Evolutionary conservation across 768 basidiomycete genomes (phyloP).

Genomic region (Butyriboletus loyo): DNA sequence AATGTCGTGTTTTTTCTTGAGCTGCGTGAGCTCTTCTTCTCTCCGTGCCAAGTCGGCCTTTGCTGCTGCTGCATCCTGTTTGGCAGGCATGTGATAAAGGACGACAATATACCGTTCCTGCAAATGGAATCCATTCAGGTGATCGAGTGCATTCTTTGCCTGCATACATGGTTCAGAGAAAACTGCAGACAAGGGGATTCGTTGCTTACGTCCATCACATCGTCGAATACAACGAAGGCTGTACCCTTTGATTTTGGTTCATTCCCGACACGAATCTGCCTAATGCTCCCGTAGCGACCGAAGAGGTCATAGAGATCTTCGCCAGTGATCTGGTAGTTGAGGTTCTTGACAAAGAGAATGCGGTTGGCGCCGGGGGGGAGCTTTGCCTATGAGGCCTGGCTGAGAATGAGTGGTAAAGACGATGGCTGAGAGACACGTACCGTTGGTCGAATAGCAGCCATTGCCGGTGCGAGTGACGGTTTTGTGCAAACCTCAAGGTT

Average conservation of each 20-base stretch:
- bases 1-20: constrained; percentile 86
- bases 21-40: constrained; percentile 83
- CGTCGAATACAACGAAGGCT: constrained; percentile 94
- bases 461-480: constrained; percentile 25
- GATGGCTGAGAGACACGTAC: constrained; percentile 33
- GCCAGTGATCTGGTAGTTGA: constrained; percentile 90
- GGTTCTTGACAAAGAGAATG: constrained; percentile 89
- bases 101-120: constrained; percentile 99
- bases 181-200: not conserved
- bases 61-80: constrained; percentile 89
- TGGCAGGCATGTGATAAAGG: constrained; percentile 96
- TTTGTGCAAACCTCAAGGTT: not conserved
- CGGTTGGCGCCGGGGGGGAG: constrained; percentile 91
- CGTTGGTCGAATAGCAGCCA: constrained; percentile 70
- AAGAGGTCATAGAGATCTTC: constrained; percentile 97
- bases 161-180: constrained; percentile 33
- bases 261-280: constrained; percentile 92
- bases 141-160: constrained; percentile 96
- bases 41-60: constrained; percentile 89
- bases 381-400: constrained; percentile 52
- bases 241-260: constrained; percentile 93
- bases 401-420: not conserved
- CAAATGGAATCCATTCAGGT: constrained; percentile 96
- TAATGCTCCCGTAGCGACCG: constrained; percentile 94
- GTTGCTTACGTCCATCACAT: constrained; percentile 85